phyloP scores from a whole-genome alignment of 108 stramenopile species.

The Schizochytrium sp. region DNA sequence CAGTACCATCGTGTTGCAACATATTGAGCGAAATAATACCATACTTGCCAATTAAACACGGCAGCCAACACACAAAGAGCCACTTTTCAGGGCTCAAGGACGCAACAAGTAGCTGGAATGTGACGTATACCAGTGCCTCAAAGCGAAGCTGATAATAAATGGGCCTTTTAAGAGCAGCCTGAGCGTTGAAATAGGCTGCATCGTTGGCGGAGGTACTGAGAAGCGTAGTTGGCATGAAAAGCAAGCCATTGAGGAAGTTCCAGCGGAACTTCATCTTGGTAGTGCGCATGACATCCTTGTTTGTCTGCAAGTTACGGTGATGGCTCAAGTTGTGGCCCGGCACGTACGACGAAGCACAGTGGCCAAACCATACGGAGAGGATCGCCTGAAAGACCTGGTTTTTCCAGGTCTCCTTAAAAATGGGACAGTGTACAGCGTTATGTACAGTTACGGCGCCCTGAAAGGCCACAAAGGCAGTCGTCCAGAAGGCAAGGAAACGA shows the following conservation, averaged over 20 bases:
- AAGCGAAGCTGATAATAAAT: constrained; percentile 58
- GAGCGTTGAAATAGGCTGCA: constrained; percentile 56
- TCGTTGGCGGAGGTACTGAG: constrained; percentile 39
- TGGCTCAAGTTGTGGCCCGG: constrained; percentile 56
- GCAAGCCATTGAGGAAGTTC: constrained; percentile 51
- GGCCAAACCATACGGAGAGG: constrained; percentile 54
- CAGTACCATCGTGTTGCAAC: constrained; percentile 51
- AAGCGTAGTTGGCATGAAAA: constrained; percentile 59
- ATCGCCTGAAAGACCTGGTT: constrained; percentile 42
- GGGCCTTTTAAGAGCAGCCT: not conserved
- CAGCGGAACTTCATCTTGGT: constrained; percentile 59
- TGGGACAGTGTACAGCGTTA: constrained; percentile 57
- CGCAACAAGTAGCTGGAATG: constrained; percentile 55
- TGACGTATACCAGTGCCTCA: constrained; percentile 32
- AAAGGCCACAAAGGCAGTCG: constrained; percentile 43
- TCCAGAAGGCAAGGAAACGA: constrained; percentile 51
- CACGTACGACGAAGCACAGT: constrained; percentile 60
- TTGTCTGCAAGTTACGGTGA: constrained; percentile 48
- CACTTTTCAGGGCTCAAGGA: not conserved
- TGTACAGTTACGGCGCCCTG: constrained; percentile 51
- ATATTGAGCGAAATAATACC: constrained; percentile 59
- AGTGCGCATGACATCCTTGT: constrained; percentile 56
- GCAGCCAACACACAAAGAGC: constrained; percentile 57
- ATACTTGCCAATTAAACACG: constrained; percentile 58
- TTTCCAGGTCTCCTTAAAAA: constrained; percentile 53